Conservation (phyloP, 108 stramenopile species). For the Nannochloropsis gaditana region DNA sequence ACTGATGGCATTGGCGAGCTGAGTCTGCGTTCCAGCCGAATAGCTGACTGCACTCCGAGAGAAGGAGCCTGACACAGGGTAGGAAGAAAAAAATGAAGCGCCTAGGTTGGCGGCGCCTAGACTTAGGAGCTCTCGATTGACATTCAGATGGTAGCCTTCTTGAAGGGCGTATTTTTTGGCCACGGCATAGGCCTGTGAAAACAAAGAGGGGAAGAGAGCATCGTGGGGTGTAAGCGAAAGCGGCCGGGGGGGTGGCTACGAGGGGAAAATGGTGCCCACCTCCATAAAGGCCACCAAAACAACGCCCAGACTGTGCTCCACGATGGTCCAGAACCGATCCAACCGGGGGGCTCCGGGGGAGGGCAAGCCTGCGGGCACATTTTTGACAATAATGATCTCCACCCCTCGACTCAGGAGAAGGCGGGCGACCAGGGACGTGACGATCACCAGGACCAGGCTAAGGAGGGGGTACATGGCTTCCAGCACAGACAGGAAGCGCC, state of each 20-base stretch:
- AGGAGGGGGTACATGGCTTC: neutral
- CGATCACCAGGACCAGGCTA: neutral
- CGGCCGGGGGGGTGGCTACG: neutral
- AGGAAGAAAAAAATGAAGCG: neutral
- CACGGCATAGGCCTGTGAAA: neutral
- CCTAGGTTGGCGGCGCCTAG: neutral
- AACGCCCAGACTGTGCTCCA: conserved; percentile 13
- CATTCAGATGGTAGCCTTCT: neutral
- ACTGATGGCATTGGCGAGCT: neutral
- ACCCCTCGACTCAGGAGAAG: neutral
- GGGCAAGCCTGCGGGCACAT: neutral
- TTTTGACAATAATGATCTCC: neutral
- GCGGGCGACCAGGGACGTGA: neutral
- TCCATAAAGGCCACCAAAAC: conserved; percentile 18
- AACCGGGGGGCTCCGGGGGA: neutral
- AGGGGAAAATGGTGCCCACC: neutral
- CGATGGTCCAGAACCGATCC: neutral
- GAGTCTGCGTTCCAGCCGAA: conserved; percentile 7
- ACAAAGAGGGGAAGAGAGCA: neutral
- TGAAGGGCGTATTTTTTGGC: conserved; percentile 17
- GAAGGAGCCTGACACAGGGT: conserved; percentile 14
- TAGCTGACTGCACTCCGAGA: conserved; percentile 14
- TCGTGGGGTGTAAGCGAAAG: neutral
- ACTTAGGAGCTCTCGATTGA: neutral
- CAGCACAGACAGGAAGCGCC: neutral